These are phyloP conservation scores for Mycena olivaceomarginata DNA, from an alignment of 768 basidiomycete species.

Conservation along the genomic window DNA sequence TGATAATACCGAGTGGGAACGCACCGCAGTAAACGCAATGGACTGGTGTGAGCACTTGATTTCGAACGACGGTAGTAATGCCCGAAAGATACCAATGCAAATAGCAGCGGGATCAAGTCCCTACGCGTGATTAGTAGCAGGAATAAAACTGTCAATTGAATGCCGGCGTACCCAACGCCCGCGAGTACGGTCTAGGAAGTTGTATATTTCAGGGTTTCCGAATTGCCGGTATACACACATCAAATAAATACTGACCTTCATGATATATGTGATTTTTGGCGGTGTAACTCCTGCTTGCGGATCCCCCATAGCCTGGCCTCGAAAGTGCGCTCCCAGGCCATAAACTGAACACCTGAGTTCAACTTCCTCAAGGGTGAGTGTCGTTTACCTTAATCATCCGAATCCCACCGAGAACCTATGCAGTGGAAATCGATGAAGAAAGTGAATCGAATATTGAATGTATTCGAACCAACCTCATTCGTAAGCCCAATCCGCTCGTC, in stretches of 20 bases:
- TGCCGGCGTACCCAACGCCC: neutral
- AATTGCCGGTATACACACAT: neutral
- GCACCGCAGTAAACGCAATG: conserved; percentile 70
- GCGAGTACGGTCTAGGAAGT: conserved; percentile 6
- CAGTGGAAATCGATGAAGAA: neutral
- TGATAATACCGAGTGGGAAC: conserved; percentile 48
- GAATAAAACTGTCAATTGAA: neutral
- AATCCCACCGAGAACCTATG: conserved; percentile 31
- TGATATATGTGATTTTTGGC: conserved; percentile 79
- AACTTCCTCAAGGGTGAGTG: neutral
- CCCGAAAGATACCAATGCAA: conserved; percentile 57
- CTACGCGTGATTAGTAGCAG: conserved; percentile 24
- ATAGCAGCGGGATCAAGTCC: conserved; percentile 56
- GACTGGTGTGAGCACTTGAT: conserved; percentile 74
- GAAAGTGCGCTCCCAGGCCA: conserved; percentile 84
- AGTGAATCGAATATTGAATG: conserved; percentile 59
- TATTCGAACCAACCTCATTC: conserved; percentile 82
- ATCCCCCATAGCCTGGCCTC: conserved; percentile 74
- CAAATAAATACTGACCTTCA: conserved; percentile 65
- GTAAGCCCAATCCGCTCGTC: conserved; percentile 84
- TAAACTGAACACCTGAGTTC: conserved; percentile 67
- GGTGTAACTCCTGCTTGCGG: conserved; percentile 77
- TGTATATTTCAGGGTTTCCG: neutral
- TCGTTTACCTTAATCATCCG: conserved; percentile 31
- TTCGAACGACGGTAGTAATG: conserved; percentile 72